phyloP scores from a whole-genome alignment of 2,329 filamentous ascomycete species.

The Beauveria sp. region DNA sequence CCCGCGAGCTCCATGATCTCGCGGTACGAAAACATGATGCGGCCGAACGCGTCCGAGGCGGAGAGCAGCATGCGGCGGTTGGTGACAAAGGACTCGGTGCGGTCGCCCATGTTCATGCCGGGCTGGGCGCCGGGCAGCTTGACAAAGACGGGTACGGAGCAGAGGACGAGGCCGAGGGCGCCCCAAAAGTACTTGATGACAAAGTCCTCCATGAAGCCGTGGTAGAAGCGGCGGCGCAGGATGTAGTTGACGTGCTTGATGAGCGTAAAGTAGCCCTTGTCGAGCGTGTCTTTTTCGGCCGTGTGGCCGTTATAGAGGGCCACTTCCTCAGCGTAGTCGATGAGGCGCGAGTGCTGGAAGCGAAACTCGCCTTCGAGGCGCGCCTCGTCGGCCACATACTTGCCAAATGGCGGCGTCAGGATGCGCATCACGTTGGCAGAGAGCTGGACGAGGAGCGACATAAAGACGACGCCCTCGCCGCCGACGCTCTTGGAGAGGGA shows the following conservation, averaged over 20 bases:
- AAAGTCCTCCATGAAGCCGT: constrained; percentile 99
- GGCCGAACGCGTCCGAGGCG: constrained; percentile 89
- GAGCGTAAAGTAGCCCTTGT: constrained; percentile 97
- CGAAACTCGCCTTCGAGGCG: constrained; percentile 91
- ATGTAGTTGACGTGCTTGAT: constrained; percentile 99
- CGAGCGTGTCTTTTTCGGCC: constrained; percentile 89
- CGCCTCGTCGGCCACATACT: constrained; percentile 95
- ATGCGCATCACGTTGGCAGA: constrained; percentile 91
- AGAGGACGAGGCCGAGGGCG: constrained; percentile 80
- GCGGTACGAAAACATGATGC: constrained; percentile 96
- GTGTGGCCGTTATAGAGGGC: constrained; percentile 87
- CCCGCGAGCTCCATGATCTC: constrained; percentile 94
- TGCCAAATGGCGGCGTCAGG: constrained; percentile 90
- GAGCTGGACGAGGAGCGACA: constrained; percentile 87
- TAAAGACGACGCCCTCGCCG: constrained; percentile 89
- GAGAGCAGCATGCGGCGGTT: constrained; percentile 87
- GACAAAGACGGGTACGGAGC: constrained; percentile 93
- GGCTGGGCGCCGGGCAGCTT: constrained; percentile 65
- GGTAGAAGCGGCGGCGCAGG: constrained; percentile 80
- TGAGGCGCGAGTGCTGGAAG: constrained; percentile 87
- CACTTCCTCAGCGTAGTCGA: constrained; percentile 93
- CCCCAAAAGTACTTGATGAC: constrained; percentile 99
- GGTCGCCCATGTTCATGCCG: constrained; percentile 59
- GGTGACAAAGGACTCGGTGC: constrained; percentile 77
- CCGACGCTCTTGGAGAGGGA: constrained; percentile 92